Conservation (phyloP, 192 early-diverging fungal species). For the Backusella mclennaniae region DNA sequence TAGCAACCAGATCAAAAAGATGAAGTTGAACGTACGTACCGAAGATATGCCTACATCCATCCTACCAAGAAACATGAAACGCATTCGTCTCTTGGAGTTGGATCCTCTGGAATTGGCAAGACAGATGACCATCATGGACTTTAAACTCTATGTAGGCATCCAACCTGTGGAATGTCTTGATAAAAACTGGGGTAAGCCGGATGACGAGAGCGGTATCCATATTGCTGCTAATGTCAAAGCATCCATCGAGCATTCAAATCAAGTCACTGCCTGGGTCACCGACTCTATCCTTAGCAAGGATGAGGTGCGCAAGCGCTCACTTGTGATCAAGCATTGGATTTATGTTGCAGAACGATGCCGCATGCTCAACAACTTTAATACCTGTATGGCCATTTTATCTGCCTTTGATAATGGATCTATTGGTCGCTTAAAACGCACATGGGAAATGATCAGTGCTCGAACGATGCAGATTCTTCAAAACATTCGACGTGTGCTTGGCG, state of each 20-base stretch:
- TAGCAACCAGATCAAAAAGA: slow-evolving; percentile 55
- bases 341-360: slow-evolving; percentile 76
- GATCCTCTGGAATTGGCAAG: slow-evolving; percentile 90
- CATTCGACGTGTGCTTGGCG: slow-evolving; percentile 71
- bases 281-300: slow-evolving; percentile 78
- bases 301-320: slow-evolving; percentile 75
- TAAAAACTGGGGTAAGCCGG: slow-evolving; percentile 79
- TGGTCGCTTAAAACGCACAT: slow-evolving; percentile 86
- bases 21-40: slow-evolving; percentile 61
- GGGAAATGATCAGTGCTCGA: slow-evolving; percentile 60
- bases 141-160: slow-evolving; percentile 73
- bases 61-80: slow-evolving; percentile 72
- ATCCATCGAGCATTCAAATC: slow-evolving; percentile 80
- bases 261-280: slow-evolving; percentile 88
- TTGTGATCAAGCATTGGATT: slow-evolving; percentile 80
- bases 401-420: slow-evolving; percentile 84
- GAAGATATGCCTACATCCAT: slow-evolving; percentile 73
- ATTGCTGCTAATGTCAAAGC: slow-evolving; percentile 83
- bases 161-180: slow-evolving; percentile 84
- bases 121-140: slow-evolving; percentile 91
- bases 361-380: slow-evolving; percentile 88
- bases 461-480: slow-evolving; percentile 57
- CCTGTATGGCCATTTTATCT: slow-evolving; percentile 82
- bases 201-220: slow-evolving; percentile 37
- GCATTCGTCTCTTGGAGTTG: slow-evolving; percentile 80